phyloP scores from a whole-genome alignment of 306 rosid genomes.

The Pterocarpus santalinus region DNA sequence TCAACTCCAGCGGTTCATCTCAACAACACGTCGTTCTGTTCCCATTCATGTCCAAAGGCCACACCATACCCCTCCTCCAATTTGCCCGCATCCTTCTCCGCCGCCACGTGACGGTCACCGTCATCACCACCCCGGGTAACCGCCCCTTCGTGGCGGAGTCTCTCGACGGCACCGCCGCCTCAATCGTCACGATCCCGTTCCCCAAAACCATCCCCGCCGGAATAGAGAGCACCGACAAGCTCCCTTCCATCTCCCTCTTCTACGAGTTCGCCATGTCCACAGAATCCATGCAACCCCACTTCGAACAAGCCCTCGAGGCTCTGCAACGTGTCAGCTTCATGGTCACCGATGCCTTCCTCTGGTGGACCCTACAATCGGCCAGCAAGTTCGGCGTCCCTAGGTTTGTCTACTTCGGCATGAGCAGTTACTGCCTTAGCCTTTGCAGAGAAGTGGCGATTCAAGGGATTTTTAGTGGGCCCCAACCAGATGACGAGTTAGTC shows the following conservation, averaged over 20 bases:
- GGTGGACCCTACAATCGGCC: conserved; percentile 40
- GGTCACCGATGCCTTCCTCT: conserved; percentile 37
- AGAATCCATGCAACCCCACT: conserved; percentile 15
- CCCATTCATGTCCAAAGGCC: conserved; percentile 46
- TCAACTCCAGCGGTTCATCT: too few species aligned
- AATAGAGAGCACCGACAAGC: conserved; percentile 28
- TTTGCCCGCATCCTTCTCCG: conserved; percentile 32
- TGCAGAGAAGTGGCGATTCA: not conserved
- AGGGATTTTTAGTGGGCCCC: not conserved
- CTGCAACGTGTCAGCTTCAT: conserved; percentile 27
- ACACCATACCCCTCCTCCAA: conserved; percentile 39
- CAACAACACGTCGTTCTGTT: conserved; percentile 9
- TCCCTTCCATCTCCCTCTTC: conserved; percentile 33
- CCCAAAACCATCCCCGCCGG: not conserved
- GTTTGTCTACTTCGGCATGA: not conserved
- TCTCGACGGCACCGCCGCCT: conserved; percentile 16
- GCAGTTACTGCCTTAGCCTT: not conserved
- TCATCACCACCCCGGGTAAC: conserved; percentile 33
- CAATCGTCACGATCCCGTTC: conserved; percentile 5
- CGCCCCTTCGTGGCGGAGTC: not conserved
- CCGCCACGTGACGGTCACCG: not conserved
- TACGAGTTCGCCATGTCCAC: conserved; percentile 1
- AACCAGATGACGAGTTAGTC: not conserved
- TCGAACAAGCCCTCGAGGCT: not conserved
- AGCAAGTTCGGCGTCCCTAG: not conserved